Evolutionary conservation across 345 rosid species (phyloP), one percentile per base, ranked within the genome.

Genomic region (Ricinus communis): DNA sequence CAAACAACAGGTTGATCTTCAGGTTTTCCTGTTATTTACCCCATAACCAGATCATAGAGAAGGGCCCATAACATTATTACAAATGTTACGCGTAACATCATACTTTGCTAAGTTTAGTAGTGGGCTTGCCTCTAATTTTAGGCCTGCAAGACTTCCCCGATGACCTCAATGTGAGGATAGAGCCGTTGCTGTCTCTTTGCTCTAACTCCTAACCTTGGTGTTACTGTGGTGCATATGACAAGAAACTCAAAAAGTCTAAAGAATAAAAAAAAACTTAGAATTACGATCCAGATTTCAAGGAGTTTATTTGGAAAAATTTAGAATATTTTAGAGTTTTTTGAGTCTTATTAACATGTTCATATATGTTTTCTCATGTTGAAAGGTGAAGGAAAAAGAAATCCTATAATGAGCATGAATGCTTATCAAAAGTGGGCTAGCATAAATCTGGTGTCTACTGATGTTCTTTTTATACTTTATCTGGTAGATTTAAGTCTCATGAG

Each of bases 361-460:
- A n/a, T n/a, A 43, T 43, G n/a, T 15, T 43, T 45, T 45, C 31
- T 63, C 53, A 41, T 54, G 71, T 24, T 55, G 15, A 68, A 41
- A 54, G 16, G 8, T 22, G 27, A 13, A 55, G 36, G 43, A 27
- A 40, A 67, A 1, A 4, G 24, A 31, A 31, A 14, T 19, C 28
- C 41, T 61, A 9, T 1, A 12, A 9, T 30, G 14, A 55, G 51
- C 41, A 38, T n/a, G n/a, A 40, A 41, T 68, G 36, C 33, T 11
- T 25, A 19, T 58, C 40, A 56, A 13, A 1, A 25, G 6, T 27
- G 36, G 14, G 3, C 36, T 15, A 25, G 33, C 12, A 24, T 51
- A 54, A 54, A 54, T 12, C 2, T 15, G 25, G 38, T 27, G 15
- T 15, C 33, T 55, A n/a, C 25, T 55, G 33, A 6, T 13, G 22